phyloP scores from a whole-genome alignment of 306 rosid genomes.

The Glycine latifolia region DNA sequence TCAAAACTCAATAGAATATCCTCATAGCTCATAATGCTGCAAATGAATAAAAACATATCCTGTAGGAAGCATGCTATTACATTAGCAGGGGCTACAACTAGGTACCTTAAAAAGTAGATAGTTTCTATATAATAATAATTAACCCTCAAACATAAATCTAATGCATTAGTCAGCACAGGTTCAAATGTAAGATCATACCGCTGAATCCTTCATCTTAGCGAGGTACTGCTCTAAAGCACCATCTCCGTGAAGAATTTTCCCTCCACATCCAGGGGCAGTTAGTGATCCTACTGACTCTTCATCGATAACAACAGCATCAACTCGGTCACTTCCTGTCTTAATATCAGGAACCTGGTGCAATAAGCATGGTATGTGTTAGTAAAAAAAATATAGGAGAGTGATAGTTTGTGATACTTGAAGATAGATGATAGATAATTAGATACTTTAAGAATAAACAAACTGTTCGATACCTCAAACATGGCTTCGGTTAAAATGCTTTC shows the following conservation, averaged over 20 bases:
- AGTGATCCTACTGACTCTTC: constrained; percentile 77
- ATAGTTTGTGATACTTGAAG: constrained; percentile 13
- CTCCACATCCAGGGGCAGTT: constrained; percentile 72
- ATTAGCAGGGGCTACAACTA: not conserved
- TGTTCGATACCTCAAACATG: constrained; percentile 81
- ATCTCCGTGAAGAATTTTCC: constrained; percentile 78
- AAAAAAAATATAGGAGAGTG: not conserved
- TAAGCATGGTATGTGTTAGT: constrained; percentile 32
- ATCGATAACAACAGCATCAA: constrained; percentile 88
- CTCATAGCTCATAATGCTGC: constrained; percentile 20
- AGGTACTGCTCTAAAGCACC: constrained; percentile 77
- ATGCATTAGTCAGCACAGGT: not conserved
- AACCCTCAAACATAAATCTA: constrained; percentile 24
- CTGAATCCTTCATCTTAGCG: constrained; percentile 59
- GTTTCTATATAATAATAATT: not conserved
- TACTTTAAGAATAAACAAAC: constrained; percentile 4
- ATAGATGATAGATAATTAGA: constrained; percentile 11
- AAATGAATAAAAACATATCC: constrained; percentile 8
- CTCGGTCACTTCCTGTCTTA: constrained; percentile 73
- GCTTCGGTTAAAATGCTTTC: constrained; percentile 90
- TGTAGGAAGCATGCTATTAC: not conserved
- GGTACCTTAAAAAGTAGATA: not conserved
- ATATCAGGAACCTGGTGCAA: constrained; percentile 82
- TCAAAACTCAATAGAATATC: not conserved
- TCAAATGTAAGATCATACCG: constrained; percentile 54